phyloP scores from a whole-genome alignment of 2,329 filamentous ascomycete species.

The Arthrobotrys pseudoclavata region DNA sequence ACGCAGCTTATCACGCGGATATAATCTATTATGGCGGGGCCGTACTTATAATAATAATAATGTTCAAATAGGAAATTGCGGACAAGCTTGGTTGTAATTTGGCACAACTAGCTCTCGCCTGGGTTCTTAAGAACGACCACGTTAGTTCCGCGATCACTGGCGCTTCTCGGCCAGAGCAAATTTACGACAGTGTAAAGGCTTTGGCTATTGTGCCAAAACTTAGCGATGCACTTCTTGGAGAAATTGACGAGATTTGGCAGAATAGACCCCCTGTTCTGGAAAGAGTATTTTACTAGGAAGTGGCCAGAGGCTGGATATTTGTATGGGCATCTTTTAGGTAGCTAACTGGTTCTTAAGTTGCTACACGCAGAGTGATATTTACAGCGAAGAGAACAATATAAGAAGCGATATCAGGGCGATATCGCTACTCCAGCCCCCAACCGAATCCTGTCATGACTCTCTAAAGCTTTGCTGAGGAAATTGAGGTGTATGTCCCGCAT shows the following conservation, averaged over 20 bases:
- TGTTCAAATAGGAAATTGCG: slow-evolving; percentile 71
- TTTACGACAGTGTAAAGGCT: slow-evolving; percentile 74
- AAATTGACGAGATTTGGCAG: slow-evolving; percentile 73
- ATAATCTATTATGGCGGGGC: no score
- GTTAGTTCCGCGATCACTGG: slow-evolving; percentile 75
- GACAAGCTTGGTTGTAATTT: slow-evolving; percentile 74
- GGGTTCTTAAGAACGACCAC: slow-evolving; percentile 75
- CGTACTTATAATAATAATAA: neutral
- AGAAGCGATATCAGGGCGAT: neutral
- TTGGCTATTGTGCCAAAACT: slow-evolving; percentile 71
- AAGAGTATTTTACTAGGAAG: slow-evolving; percentile 35
- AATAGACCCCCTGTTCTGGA: slow-evolving; percentile 70
- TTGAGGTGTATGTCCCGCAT: slow-evolving; percentile 25
- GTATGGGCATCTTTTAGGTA: no score
- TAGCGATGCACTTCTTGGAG: slow-evolving; percentile 72
- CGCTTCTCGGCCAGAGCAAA: slow-evolving; percentile 72
- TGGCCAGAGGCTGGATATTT: neutral
- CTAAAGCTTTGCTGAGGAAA: slow-evolving; percentile 18
- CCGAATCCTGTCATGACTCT: slow-evolving; percentile 17
- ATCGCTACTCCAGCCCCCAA: slow-evolving; percentile 2
- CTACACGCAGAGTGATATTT: neutral
- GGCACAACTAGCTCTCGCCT: slow-evolving; percentile 73
- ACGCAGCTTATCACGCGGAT: neutral
- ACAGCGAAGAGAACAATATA: neutral
- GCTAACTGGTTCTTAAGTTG: no score